Conservation (phyloP, 163 green algal genomes). For the Scenedesmus sp. region DNA sequence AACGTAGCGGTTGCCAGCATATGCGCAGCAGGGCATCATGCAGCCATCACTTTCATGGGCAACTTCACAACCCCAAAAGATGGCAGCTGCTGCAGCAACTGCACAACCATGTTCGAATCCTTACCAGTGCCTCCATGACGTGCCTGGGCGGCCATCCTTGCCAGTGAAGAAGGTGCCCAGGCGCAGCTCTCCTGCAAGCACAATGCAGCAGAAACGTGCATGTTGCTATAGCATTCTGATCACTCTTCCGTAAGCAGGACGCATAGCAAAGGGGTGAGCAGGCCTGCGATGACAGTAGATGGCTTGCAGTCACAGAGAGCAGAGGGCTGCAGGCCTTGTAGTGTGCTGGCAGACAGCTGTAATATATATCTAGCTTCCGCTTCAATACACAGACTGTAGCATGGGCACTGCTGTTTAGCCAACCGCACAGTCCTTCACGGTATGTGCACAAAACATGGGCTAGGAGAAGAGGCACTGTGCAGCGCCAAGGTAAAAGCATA, state of each 20-base stretch:
- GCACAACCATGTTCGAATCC: not conserved
- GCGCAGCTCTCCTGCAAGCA: constrained; percentile 20
- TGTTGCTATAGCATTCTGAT: not conserved
- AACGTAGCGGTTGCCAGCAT: not conserved
- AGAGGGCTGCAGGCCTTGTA: too few species aligned
- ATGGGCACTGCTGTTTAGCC: not conserved
- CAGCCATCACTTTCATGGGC: not conserved
- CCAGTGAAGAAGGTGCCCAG: not conserved
- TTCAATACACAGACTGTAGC: too few species aligned
- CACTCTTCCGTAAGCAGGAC: not conserved
- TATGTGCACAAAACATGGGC: too few species aligned
- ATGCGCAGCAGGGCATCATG: not conserved
- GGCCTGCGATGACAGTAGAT: too few species aligned
- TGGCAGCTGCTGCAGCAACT: not conserved
- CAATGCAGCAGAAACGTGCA: not conserved
- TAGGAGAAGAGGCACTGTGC: not conserved
- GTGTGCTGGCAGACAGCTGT: too few species aligned
- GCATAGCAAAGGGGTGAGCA: too few species aligned
- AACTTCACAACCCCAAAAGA: not conserved
- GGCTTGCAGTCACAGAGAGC: too few species aligned
- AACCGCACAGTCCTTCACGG: not conserved
- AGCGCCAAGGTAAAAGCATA: not conserved
- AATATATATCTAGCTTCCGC: too few species aligned
- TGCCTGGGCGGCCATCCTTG: not conserved
- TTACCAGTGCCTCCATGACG: constrained; percentile 30